phyloP scores from a whole-genome alignment of 1,139 yeast species.

The Debaryomyces nepalensis region DNA sequence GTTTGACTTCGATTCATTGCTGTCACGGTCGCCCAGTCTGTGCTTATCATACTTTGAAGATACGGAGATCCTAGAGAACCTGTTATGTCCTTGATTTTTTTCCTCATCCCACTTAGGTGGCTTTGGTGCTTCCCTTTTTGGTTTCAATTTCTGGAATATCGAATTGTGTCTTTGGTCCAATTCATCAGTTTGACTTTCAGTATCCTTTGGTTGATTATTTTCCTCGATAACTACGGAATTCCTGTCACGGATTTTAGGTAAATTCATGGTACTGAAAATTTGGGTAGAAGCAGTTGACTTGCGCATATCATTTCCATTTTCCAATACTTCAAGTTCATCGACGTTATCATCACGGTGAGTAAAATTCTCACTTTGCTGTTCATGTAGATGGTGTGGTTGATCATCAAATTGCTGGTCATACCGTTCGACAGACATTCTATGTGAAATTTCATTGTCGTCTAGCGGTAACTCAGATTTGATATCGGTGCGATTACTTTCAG shows the following conservation, averaged over 20 bases:
- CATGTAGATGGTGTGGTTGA: no score
- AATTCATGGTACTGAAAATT: constrained; percentile 31
- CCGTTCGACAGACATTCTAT: not conserved
- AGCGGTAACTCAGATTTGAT: not conserved
- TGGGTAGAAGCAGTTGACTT: constrained; percentile 33
- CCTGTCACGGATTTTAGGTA: constrained; percentile 14
- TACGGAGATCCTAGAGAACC: constrained; percentile 32
- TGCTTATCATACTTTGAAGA: constrained; percentile 17
- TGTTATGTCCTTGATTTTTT: constrained; percentile 24
- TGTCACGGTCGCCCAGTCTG: constrained; percentile 10
- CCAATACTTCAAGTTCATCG: not conserved
- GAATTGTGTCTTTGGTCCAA: constrained; percentile 17
- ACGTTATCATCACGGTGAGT: not conserved
- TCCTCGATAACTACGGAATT: constrained; percentile 3
- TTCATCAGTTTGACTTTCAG: constrained; percentile 1
- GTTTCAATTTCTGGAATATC: constrained; percentile 39
- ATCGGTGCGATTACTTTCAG: constrained; percentile 17
- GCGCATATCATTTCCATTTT: constrained; percentile 15
- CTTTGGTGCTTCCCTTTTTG: constrained; percentile 52
- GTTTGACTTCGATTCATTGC: constrained; percentile 24
- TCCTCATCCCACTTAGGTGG: constrained; percentile 30
- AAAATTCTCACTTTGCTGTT: no score
- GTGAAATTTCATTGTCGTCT: not conserved
- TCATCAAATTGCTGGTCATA: not conserved
- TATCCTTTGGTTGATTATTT: constrained; percentile 1